Evolutionary conservation across 768 basidiomycete species (phyloP).

Genomic region (Thelephora aurantiotincta): DNA sequence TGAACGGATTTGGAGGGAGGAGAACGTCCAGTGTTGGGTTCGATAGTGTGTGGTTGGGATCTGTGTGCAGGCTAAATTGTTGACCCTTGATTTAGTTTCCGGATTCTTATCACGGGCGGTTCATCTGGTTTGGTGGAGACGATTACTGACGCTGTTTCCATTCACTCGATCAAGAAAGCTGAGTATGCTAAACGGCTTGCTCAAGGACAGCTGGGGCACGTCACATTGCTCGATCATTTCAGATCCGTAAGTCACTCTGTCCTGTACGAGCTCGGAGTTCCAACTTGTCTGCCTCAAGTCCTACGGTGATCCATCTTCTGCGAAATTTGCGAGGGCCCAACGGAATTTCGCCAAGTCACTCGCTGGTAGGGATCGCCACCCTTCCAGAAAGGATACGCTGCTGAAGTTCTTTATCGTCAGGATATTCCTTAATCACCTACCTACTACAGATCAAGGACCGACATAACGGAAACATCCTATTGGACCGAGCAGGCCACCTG

Average conservation of each 20-base stretch:
- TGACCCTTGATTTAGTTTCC: constrained; percentile 47
- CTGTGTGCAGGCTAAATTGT: not conserved
- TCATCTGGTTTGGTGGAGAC: constrained; percentile 93
- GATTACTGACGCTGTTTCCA: constrained; percentile 94
- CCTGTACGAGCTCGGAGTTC: not conserved
- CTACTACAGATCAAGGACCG: constrained; percentile 96
- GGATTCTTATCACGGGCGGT: constrained; percentile 88
- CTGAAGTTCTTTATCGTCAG: constrained; percentile 21
- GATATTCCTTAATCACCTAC: constrained; percentile 93
- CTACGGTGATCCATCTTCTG: constrained; percentile 79
- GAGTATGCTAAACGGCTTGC: constrained; percentile 87
- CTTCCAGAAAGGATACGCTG: not conserved
- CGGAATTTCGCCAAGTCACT: constrained; percentile 89
- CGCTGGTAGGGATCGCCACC: constrained; percentile 35
- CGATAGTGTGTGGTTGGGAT: constrained; percentile 45
- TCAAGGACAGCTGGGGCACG: constrained; percentile 70
- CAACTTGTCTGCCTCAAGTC: constrained; percentile 33
- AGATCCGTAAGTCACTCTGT: constrained; percentile 40
- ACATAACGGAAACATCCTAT: constrained; percentile 95
- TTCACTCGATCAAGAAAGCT: constrained; percentile 98
- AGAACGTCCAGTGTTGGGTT: constrained; percentile 86
- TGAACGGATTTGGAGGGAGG: constrained; percentile 88
- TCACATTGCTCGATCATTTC: constrained; percentile 88
- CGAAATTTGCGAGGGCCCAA: constrained; percentile 83
- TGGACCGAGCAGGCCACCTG: constrained; percentile 89